These are phyloP conservation scores for Diaporthe sp. DNA, from an alignment of 2,329 filamentous ascomycete species.

Conservation along the genomic window DNA sequence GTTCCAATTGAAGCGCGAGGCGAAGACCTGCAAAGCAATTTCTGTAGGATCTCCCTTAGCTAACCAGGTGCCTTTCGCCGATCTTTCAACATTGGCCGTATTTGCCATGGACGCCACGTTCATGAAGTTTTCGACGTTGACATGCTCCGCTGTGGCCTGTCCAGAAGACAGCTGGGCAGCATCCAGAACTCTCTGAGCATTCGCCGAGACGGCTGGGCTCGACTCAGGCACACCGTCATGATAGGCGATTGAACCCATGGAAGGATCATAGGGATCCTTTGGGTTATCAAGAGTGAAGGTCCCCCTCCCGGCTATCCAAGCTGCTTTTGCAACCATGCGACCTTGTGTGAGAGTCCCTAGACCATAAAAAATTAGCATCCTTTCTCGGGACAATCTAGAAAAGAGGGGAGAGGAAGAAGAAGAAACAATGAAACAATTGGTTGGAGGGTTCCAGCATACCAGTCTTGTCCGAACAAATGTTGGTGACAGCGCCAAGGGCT, in stretches of 20 bases:
- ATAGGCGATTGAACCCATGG: neutral
- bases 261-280: neutral
- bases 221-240: neutral
- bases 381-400: neutral
- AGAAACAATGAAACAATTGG: too few species aligned
- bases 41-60: neutral
- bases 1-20: neutral
- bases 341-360: neutral
- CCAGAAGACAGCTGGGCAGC: neutral
- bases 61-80: neutral
- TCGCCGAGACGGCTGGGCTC: neutral
- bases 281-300: neutral
- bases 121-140: neutral
- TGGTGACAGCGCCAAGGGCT: neutral
- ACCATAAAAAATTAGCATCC: neutral
- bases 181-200: neutral
- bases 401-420: too few species aligned
- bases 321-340: neutral
- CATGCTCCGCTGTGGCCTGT: neutral
- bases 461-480: neutral
- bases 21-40: neutral
- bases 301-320: neutral
- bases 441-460: neutral
- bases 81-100: neutral
- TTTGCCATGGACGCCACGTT: neutral